These are phyloP conservation scores for Penicillium sp. DNA, from an alignment of 2,329 filamentous ascomycete species.

Conservation along the genomic window DNA sequence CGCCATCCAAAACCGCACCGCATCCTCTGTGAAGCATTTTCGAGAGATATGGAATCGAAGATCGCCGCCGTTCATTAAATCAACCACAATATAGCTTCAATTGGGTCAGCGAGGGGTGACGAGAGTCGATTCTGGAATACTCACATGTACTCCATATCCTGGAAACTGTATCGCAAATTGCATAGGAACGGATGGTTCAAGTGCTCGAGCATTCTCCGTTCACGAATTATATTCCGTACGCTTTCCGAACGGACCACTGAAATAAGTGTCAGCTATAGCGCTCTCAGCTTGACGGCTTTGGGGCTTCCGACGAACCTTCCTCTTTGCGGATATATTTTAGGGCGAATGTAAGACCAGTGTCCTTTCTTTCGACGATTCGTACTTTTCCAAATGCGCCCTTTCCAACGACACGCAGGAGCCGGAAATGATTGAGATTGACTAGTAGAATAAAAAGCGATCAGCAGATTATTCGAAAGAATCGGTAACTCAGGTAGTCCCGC, in stretches of 20 bases:
- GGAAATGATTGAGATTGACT: conserved; percentile 98
- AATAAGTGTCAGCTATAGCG: conserved; percentile 16
- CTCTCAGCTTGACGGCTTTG: neutral
- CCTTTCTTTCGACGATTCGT: conserved; percentile 95
- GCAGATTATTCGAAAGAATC: conserved; percentile 11
- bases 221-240: conserved; percentile 95
- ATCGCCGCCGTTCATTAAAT: conserved; percentile 97
- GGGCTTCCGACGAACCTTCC: conserved; percentile 60
- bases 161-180: conserved; percentile 97
- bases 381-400: conserved; percentile 99
- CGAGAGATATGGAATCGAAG: conserved; percentile 95
- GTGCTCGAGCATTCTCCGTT: conserved; percentile 96
- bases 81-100: conserved; percentile 83
- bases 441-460: conserved; percentile 15
- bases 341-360: conserved; percentile 89
- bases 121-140: conserved; percentile 29
- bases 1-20: conserved; percentile 94
- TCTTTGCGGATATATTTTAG: conserved; percentile 98
- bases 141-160: conserved; percentile 98
- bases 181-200: conserved; percentile 97
- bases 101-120: conserved; percentile 22
- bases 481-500: neutral
- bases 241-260: conserved; percentile 95
- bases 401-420: conserved; percentile 88
- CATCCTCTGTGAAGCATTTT: conserved; percentile 97